Percentiles rank a stretch among this genome's conserved stretches.
phyloP scores from a whole-genome alignment of 2,329 filamentous ascomycete genomes.

The Trichoderma hamatum region DNA sequence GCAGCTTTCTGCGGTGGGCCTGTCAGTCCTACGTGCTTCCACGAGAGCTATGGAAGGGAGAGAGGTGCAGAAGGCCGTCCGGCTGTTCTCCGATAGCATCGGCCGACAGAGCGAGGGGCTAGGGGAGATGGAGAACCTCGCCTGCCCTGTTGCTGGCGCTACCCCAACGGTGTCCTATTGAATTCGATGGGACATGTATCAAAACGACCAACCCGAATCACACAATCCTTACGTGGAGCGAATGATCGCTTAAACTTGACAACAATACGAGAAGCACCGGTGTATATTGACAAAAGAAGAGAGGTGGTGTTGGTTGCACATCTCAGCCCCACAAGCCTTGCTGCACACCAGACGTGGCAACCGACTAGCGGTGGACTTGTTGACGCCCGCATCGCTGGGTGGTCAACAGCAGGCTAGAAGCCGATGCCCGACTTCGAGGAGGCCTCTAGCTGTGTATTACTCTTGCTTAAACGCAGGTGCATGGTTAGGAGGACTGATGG shows the following conservation, averaged over 20 bases:
- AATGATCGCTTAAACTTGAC: neutral
- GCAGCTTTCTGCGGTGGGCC: constrained; percentile 25
- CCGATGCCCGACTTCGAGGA: constrained; percentile 19
- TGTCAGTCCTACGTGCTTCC: constrained; percentile 7
- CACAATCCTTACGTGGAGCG: neutral
- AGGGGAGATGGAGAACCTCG: neutral
- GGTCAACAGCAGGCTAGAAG: neutral
- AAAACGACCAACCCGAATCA: constrained; percentile 2
- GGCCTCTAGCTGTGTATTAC: neutral
- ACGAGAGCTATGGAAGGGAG: neutral
- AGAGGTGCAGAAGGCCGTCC: too few relatives aligned
- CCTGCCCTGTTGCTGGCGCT: neutral
- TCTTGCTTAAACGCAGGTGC: neutral
- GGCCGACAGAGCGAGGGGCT: constrained; percentile 13
- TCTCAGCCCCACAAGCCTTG: constrained; percentile 18
- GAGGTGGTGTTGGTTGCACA: neutral
- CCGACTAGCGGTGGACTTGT: constrained; percentile 23
- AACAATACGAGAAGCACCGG: neutral
- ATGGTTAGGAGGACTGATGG: neutral
- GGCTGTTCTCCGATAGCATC: constrained; percentile 13
- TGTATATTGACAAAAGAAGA: neutral
- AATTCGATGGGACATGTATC: neutral
- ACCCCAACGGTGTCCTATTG: constrained; percentile 1
- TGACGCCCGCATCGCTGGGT: neutral
- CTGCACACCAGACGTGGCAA: constrained; percentile 26